phyloP scores from a whole-genome alignment of 2,329 filamentous ascomycete species.

The Alternaria sp. region DNA sequence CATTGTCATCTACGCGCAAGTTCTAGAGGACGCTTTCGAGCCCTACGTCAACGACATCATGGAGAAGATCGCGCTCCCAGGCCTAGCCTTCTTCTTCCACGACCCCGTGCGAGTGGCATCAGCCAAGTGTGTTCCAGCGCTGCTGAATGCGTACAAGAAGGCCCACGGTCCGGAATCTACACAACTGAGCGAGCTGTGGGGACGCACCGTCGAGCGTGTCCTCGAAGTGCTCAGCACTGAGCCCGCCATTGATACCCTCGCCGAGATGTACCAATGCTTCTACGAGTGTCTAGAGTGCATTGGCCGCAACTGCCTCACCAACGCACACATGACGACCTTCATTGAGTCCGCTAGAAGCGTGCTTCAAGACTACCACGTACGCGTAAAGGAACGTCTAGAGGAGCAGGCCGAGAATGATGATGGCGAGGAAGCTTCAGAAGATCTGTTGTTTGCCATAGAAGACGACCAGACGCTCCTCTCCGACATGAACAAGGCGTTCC shows the following conservation, averaged over 20 bases:
- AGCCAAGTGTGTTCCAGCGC: conserved; percentile 90
- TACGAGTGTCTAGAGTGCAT: conserved; percentile 97
- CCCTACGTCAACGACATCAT: conserved; percentile 92
- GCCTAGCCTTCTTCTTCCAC: conserved; percentile 98
- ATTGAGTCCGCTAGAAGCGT: conserved; percentile 85
- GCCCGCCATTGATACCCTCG: conserved; percentile 92
- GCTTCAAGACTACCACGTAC: conserved; percentile 89
- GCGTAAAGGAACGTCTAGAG: conserved; percentile 82
- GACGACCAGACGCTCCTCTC: conserved; percentile 96
- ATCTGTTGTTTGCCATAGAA: conserved; percentile 88
- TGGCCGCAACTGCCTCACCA: conserved; percentile 80
- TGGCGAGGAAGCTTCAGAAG: conserved; percentile 87
- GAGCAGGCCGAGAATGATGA: conserved; percentile 85
- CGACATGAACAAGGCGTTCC: conserved; percentile 99
- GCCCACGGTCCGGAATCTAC: conserved; percentile 81
- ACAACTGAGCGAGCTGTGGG: conserved; percentile 84
- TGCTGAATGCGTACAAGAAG: conserved; percentile 93
- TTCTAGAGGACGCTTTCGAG: conserved; percentile 90
- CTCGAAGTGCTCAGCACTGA: conserved; percentile 93
- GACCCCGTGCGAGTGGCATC: conserved; percentile 95
- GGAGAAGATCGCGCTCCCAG: conserved; percentile 94
- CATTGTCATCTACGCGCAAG: conserved; percentile 94
- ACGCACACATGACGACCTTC: conserved; percentile 82
- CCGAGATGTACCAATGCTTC: conserved; percentile 99
- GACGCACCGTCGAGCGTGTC: conserved; percentile 83